Percentiles rank a stretch among this genome's conserved stretches.
Evolutionary conservation across 768 basidiomycete genomes (phyloP).

Genomic region (Tylopilus felleus): DNA sequence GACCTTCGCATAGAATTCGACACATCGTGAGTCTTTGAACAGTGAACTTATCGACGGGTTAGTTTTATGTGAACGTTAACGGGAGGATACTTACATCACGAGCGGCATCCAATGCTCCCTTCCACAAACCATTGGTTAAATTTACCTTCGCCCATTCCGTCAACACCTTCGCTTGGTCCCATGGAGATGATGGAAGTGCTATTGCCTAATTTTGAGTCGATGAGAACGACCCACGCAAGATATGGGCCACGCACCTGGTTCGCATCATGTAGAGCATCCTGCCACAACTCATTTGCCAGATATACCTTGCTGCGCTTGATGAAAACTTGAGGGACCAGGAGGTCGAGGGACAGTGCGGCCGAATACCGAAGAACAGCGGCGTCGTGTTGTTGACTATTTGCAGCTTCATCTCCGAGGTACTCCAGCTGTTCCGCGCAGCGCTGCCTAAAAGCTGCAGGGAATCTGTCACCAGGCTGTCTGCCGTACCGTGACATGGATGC

Average conservation of each 20-base stretch:
- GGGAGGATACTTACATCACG: too few relatives aligned
- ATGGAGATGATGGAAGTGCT: background rate
- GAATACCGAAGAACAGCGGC: background rate
- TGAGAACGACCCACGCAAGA: too few relatives aligned
- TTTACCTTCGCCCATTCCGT: too few relatives aligned
- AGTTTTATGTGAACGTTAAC: too few relatives aligned
- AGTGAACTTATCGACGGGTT: too few relatives aligned
- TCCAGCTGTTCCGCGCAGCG: background rate
- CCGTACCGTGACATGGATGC: background rate
- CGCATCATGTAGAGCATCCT: constrained; percentile 1
- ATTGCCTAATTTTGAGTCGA: background rate
- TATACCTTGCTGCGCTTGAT: background rate
- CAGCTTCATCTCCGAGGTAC: background rate
- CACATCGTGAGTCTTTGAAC: too few relatives aligned
- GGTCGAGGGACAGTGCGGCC: background rate
- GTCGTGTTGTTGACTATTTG: background rate
- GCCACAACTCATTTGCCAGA: background rate
- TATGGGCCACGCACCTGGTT: background rate
- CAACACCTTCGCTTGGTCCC: background rate
- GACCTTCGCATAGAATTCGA: too few relatives aligned
- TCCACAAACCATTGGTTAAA: too few relatives aligned
- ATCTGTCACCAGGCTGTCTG: background rate
- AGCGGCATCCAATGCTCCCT: too few relatives aligned
- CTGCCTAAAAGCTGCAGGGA: background rate
- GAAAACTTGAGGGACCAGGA: background rate